Evolutionary conservation across 176 grass and related monocot species (phyloP).

Genomic region (Tillandsia leiboldiana): DNA sequence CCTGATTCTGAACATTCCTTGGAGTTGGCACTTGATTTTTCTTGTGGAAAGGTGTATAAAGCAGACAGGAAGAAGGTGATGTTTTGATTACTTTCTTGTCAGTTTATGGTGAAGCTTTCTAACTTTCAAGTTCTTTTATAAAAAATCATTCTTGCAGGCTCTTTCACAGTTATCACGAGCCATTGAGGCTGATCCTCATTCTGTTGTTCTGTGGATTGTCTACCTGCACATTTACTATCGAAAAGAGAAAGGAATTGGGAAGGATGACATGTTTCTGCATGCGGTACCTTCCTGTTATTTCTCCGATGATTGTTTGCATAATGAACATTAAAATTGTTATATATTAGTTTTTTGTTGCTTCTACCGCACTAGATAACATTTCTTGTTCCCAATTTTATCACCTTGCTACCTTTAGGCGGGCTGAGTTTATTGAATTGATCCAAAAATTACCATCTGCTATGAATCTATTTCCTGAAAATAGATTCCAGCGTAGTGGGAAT

Average conservation of each 20-base stretch:
- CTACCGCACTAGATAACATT: too few species aligned
- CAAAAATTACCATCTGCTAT: too few species aligned
- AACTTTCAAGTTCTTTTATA: neutral
- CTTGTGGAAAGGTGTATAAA: slow-evolving; percentile 51
- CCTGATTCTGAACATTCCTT: slow-evolving; percentile 68
- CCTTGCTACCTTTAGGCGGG: too few species aligned
- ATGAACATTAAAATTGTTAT: neutral
- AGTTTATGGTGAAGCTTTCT: slow-evolving; percentile 1
- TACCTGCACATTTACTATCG: slow-evolving; percentile 94
- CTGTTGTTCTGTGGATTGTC: slow-evolving; percentile 69
- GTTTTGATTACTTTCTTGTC: slow-evolving; percentile 17
- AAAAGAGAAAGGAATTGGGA: slow-evolving; percentile 77
- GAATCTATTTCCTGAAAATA: too few species aligned
- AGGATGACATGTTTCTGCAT: slow-evolving; percentile 92
- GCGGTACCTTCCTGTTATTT: slow-evolving; percentile 55
- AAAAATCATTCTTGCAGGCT: slow-evolving; percentile 54
- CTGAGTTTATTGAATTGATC: too few species aligned
- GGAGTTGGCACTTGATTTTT: slow-evolving; percentile 59
- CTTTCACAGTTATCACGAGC: slow-evolving; percentile 61
- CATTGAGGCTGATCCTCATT: slow-evolving; percentile 75
- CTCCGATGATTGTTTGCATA: slow-evolving; percentile 5
- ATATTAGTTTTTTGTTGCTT: too few species aligned
- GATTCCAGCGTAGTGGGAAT: too few species aligned
- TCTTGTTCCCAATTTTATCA: too few species aligned
- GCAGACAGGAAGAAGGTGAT: slow-evolving; percentile 74